Conservation (phyloP, 306 rosid species). For the Cicer pinnatifidum region DNA sequence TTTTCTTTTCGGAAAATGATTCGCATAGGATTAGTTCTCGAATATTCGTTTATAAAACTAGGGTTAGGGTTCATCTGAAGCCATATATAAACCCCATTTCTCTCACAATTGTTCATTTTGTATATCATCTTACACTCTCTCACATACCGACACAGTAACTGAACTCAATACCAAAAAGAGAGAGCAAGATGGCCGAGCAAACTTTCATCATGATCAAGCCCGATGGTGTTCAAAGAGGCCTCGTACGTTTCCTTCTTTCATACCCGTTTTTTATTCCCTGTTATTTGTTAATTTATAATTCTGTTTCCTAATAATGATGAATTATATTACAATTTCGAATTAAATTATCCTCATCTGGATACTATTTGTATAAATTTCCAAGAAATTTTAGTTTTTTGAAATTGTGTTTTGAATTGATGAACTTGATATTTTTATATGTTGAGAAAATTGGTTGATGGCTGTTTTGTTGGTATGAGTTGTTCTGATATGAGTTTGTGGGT, state of each 20-base stretch:
- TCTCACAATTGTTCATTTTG: background rate
- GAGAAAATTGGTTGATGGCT: conserved; percentile 5
- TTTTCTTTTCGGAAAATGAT: background rate
- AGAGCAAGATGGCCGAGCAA: conserved; percentile 64
- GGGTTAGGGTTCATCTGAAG: conserved; percentile 38
- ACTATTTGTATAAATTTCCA: background rate
- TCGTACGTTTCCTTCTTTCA: conserved; percentile 48
- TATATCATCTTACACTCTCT: background rate
- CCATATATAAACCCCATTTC: conserved; percentile 38
- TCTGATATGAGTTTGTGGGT: background rate
- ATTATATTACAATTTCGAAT: background rate
- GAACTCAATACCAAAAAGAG: conserved; percentile 10
- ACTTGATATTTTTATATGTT: background rate
- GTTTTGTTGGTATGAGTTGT: background rate
- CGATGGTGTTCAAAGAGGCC: conserved; percentile 91
- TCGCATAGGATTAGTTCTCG: background rate
- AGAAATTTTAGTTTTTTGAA: background rate
- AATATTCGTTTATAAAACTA: conserved; percentile 46
- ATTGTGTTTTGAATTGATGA: background rate
- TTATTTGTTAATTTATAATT: background rate
- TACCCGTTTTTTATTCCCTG: background rate
- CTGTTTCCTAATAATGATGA: background rate
- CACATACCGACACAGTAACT: background rate
- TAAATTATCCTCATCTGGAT: background rate
- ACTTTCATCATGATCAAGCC: conserved; percentile 93